These are phyloP conservation scores for Aspergillus unguis DNA, from an alignment of 2,329 filamentous ascomycete species.

Conservation along the genomic window DNA sequence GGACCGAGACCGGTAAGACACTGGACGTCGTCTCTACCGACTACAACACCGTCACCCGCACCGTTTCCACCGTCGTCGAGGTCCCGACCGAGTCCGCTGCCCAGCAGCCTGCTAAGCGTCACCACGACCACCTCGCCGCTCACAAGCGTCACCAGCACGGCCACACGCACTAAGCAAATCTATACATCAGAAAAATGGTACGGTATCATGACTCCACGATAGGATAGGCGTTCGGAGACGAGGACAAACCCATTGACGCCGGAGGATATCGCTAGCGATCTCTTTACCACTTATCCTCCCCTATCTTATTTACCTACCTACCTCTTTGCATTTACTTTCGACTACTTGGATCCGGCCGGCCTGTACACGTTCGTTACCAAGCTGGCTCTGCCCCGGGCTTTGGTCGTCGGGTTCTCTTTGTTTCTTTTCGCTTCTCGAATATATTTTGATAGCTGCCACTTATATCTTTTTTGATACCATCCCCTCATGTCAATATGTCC, in stretches of 20 bases:
- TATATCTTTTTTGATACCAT: slow-evolving; percentile 1
- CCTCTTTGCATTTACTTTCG: slow-evolving; percentile 3
- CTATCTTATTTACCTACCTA: background rate
- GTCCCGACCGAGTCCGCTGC: slow-evolving; percentile 17
- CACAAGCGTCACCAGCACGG: slow-evolving; percentile 25
- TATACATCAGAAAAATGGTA: background rate
- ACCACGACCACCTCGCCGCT: slow-evolving; percentile 17
- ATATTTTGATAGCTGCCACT: slow-evolving; percentile 10
- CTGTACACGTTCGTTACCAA: background rate
- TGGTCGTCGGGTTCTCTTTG: background rate
- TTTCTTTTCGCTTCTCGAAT: slow-evolving; percentile 11
- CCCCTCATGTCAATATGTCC: slow-evolving; percentile 1
- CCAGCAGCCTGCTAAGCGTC: slow-evolving; percentile 17
- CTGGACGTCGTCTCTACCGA: slow-evolving; percentile 25
- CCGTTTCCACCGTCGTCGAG: slow-evolving; percentile 24
- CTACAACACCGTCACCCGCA: slow-evolving; percentile 21
- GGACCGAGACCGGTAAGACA: slow-evolving; percentile 23
- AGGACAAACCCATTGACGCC: background rate
- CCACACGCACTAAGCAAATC: slow-evolving; percentile 17
- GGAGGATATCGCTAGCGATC: background rate
- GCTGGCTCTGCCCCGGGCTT: slow-evolving; percentile 1
- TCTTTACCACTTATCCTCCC: background rate
- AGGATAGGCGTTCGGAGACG: slow-evolving; percentile 5
- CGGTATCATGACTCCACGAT: slow-evolving; percentile 5
- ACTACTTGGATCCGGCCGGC: background rate